Percentiles rank a stretch among this genome's conserved stretches.
Conservation (phyloP, 2,329 filamentous ascomycete genomes). For the Pseudogymnoascus sp. region DNA sequence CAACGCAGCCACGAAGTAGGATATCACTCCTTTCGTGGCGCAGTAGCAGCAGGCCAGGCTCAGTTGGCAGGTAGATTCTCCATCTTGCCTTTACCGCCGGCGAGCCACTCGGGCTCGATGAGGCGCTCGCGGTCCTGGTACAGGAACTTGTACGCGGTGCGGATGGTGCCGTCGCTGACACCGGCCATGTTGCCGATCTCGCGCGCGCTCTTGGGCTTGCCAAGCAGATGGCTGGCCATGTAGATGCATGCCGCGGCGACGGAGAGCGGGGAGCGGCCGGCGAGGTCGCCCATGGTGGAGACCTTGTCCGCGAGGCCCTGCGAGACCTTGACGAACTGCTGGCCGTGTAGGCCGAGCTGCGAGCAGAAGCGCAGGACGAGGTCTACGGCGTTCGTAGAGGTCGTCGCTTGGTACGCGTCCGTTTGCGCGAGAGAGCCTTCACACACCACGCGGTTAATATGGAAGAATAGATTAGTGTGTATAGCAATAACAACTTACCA, state of each 20-base stretch:
- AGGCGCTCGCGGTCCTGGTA: constrained; percentile 66
- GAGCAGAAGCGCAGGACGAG: constrained; percentile 87
- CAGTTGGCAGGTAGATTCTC: constrained; percentile 53
- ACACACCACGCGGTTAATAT: constrained; percentile 24
- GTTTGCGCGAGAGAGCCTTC: constrained; percentile 26
- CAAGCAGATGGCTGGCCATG: constrained; percentile 84
- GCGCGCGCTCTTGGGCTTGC: constrained; percentile 69
- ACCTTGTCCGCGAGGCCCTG: constrained; percentile 71
- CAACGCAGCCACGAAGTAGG: constrained; percentile 2
- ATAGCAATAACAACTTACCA: constrained; percentile 37
- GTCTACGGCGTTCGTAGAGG: constrained; percentile 70
- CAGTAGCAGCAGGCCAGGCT: constrained; percentile 1
- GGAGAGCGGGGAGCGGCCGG: constrained; percentile 86
- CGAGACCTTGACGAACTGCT: constrained; percentile 71
- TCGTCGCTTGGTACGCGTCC: constrained; percentile 63
- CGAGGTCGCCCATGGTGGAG: constrained; percentile 64
- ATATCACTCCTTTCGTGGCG: constrained; percentile 6
- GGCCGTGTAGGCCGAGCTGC: constrained; percentile 64
- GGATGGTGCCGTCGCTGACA: constrained; percentile 94
- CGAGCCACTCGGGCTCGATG: constrained; percentile 67
- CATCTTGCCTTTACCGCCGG: constrained; percentile 61
- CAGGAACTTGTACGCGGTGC: constrained; percentile 86
- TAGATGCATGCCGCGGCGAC: constrained; percentile 95
- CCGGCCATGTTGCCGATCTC: constrained; percentile 78
- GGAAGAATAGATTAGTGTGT: constrained; percentile 16